A percentile compares a stretch with the other conserved stretches of the same genome.
Conservation (phyloP, 352 stramenopile genomes). For the Phytophthora litchii region DNA sequence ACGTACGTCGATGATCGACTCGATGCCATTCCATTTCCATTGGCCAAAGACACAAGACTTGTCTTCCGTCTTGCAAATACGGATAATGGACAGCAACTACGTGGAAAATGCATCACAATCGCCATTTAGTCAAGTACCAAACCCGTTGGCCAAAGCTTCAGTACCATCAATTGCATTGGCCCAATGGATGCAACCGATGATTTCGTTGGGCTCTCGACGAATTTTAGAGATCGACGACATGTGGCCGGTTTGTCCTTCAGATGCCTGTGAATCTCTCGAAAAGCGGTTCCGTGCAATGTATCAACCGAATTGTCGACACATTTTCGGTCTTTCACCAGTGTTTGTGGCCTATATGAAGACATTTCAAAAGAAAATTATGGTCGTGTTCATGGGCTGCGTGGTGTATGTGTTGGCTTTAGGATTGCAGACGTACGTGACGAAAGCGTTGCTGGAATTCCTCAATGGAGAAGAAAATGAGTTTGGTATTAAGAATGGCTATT, state of each 20-base stretch:
- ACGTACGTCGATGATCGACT: no score
- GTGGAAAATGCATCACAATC: background rate
- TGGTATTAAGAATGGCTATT: constrained; percentile 35
- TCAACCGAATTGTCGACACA: constrained; percentile 10
- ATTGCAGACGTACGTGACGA: constrained; percentile 32
- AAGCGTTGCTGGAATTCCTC: constrained; percentile 38
- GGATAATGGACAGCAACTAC: constrained; percentile 10
- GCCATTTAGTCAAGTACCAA: constrained; percentile 26
- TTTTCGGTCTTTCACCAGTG: constrained; percentile 27
- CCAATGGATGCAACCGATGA: constrained; percentile 39
- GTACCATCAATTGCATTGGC: constrained; percentile 28
- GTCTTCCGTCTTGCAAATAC: no score
- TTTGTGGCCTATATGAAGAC: constrained; percentile 17
- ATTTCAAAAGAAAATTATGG: constrained; percentile 19
- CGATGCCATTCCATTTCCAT: no score
- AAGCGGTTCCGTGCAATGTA: constrained; percentile 26
- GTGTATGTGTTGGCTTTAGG: constrained; percentile 36
- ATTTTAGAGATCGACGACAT: constrained; percentile 36
- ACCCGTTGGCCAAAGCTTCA: constrained; percentile 43
- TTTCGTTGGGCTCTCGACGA: constrained; percentile 32
- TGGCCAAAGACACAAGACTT: no score
- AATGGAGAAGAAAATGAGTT: constrained; percentile 38
- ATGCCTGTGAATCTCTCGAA: constrained; percentile 28
- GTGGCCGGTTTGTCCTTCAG: constrained; percentile 31
- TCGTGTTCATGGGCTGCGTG: constrained; percentile 25